These are phyloP conservation scores for Leccinum arenicola DNA, from an alignment of 768 basidiomycete species.

Conservation along the genomic window DNA sequence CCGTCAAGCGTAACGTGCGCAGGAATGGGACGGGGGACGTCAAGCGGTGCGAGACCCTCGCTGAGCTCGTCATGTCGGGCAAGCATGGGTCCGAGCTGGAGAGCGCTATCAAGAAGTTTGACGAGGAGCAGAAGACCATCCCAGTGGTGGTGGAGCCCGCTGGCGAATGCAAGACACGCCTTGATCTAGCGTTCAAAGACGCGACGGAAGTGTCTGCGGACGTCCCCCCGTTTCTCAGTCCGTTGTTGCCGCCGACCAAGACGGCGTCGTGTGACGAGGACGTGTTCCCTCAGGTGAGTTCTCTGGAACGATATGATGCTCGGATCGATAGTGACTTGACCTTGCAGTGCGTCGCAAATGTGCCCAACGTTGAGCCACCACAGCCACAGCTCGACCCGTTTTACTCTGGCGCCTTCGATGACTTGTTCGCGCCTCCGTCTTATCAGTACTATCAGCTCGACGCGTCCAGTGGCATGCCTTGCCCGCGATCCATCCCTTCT, in stretches of 20 bases:
- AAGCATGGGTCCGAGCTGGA: constrained; percentile 49
- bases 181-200: not conserved
- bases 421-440: constrained; percentile 1
- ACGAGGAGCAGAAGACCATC: constrained; percentile 2
- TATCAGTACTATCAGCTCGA: constrained; percentile 8
- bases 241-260: constrained; percentile 28
- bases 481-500: not conserved
- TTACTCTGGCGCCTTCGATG: not conserved
- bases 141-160: not conserved
- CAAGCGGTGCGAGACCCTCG: constrained; percentile 48
- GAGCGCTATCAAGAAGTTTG: constrained; percentile 40
- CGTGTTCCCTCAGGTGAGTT: constrained; percentile 13
- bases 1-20: constrained; percentile 49
- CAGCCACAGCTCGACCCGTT: constrained; percentile 1
- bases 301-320: not conserved
- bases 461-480: not conserved
- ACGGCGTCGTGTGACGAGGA: not conserved
- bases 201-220: not conserved
- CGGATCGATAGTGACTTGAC: constrained; percentile 2
- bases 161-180: not conserved
- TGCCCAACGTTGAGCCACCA: too few species aligned
- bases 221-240: constrained; percentile 27
- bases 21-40: constrained; percentile 48
- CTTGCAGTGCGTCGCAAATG: not conserved
- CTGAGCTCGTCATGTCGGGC: constrained; percentile 48